phyloP scores from a whole-genome alignment of 1,139 yeast species.

The Protomyces lactucae-debilis region DNA sequence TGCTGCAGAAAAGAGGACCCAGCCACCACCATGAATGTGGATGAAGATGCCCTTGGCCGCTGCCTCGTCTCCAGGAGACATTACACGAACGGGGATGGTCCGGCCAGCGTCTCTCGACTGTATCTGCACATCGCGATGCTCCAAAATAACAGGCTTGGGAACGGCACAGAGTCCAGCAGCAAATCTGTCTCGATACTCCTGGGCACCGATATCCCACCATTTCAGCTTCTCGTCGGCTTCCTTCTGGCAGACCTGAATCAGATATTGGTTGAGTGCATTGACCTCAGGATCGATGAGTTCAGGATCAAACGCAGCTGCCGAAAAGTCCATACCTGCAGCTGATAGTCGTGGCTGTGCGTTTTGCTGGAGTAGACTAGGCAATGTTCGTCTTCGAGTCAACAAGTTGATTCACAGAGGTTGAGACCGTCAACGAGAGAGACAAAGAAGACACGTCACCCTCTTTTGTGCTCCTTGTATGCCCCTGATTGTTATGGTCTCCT shows the following conservation, averaged over 20 bases:
- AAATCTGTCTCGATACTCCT: background rate
- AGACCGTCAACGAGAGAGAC: too few relatives aligned
- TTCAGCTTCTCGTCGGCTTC: background rate
- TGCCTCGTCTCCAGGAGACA: background rate
- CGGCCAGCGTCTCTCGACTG: background rate
- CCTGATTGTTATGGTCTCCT: too few relatives aligned
- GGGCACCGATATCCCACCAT: conserved; percentile 14
- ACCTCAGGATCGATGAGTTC: background rate
- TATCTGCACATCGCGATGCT: background rate
- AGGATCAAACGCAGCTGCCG: background rate
- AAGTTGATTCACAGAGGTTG: too few relatives aligned
- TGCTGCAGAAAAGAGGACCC: background rate
- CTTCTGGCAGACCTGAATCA: background rate
- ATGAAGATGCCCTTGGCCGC: background rate
- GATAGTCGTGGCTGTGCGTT: too few relatives aligned
- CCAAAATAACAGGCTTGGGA: conserved; percentile 1
- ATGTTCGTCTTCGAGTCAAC: too few relatives aligned
- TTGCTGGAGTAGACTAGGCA: too few relatives aligned
- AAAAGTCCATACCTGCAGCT: background rate
- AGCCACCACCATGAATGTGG: conserved; percentile 14
- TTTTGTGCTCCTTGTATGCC: too few relatives aligned
- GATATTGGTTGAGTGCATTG: background rate
- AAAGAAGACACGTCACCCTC: too few relatives aligned
- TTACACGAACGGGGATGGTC: background rate
- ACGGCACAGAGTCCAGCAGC: conserved; percentile 2